Conservation (phyloP, 192 early-diverging fungal genomes). For the Geranomyces variabilis region DNA sequence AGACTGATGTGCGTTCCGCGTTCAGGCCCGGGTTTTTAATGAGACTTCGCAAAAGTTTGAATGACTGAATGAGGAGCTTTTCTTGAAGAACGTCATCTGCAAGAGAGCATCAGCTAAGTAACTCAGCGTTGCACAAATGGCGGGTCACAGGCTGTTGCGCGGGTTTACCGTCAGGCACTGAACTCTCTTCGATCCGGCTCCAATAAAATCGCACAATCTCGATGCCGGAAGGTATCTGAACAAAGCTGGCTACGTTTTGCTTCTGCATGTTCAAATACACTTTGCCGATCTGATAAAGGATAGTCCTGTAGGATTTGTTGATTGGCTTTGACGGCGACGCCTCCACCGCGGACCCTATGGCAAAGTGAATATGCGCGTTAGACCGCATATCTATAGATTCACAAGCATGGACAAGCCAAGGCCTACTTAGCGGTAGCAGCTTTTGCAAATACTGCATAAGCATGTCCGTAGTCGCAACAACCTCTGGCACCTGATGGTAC, state of each 20-base stretch:
- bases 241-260: conserved; percentile 66
- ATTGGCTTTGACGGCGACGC: not conserved
- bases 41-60: conserved; percentile 67
- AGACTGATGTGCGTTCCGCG: not conserved
- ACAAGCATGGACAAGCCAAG: not conserved
- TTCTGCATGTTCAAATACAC: conserved; percentile 76
- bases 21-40: conserved; percentile 58
- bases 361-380: not conserved
- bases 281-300: conserved; percentile 73
- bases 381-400: not conserved
- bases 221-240: conserved; percentile 59
- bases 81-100: conserved; percentile 47
- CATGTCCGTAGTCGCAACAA: conserved; percentile 41
- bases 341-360: too few species aligned
- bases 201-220: conserved; percentile 79
- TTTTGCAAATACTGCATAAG: conserved; percentile 58
- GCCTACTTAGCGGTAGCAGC: conserved; percentile 55
- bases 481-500: conserved; percentile 57
- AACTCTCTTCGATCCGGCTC: conserved; percentile 52
- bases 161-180: conserved; percentile 3
- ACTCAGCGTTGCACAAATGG: too few species aligned
- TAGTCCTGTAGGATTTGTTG: conserved; percentile 31
- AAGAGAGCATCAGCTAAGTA: not conserved
- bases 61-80: conserved; percentile 72
- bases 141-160: too few species aligned